Base-by-base conservation (phyloP, 2,329 filamentous ascomycete species). In the Fusarium napiforme region DNA sequence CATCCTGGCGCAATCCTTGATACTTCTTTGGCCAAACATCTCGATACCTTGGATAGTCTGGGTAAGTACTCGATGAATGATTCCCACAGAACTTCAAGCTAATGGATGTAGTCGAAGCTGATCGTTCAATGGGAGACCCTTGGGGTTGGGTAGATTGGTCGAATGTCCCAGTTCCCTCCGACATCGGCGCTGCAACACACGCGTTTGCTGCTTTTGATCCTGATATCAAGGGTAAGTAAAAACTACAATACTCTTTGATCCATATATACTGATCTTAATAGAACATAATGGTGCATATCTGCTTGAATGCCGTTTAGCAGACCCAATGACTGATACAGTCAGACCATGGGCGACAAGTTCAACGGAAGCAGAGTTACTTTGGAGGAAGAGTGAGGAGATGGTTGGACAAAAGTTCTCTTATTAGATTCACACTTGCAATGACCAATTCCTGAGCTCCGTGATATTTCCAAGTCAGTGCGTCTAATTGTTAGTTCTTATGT, bases 321-420 rank as follows among this genome's bases (percentile, higher is more conserved):
- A 75, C 18, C 66, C 63, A 2, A 36, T 52, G 4, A 43, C 32
- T 2, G 72, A 75, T 15, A 64, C 61, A 6, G 60, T 73, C 3
- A 71, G 59, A 5, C 49, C 73, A 4, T 75, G 73, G 73, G 72
- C 61, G 8, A 65, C 50, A 16, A 69, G 72, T 4, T 53, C 58
- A 37, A 34, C 42, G 9, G 63, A 68, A 28, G 73, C 72, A 1
- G 64, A 69, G n/a, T 19, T 59, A 1, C 40, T 75, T 8, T 75
- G 72, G 73, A 67, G 30, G 15, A 28, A 67, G 1, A 73, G 73
- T 49, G 70, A 75, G n/a, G 46, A 72, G 16, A 55, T 75, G 16
- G 59, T 71, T 18, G 64, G 70, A 0, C 67, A 75, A 12, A 57
- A 21, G 3, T 75, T 73, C 15, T 16, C 42, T 21, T 58, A 36